These are phyloP conservation scores for Mortierella sp. DNA, from an alignment of 371 early-diverging fungal genomes.

Conservation along the genomic window DNA sequence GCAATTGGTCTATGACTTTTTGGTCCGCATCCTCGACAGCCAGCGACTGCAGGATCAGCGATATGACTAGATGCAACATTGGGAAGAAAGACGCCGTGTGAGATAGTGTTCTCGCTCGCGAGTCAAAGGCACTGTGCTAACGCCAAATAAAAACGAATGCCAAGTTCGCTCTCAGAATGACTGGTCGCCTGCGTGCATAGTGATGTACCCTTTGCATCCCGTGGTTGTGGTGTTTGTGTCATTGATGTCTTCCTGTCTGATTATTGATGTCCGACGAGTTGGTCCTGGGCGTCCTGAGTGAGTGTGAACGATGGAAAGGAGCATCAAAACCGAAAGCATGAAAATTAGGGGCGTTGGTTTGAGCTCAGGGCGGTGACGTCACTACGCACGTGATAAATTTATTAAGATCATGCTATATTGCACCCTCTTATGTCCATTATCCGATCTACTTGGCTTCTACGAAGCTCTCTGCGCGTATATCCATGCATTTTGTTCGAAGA, in stretches of 20 bases:
- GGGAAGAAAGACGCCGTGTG: background rate
- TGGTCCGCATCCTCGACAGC: slow-evolving; percentile 98
- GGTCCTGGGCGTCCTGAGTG: background rate
- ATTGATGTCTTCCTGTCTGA: slow-evolving; percentile 1
- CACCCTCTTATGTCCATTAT: too few relatives aligned
- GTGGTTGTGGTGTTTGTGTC: slow-evolving; percentile 48
- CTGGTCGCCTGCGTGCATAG: background rate
- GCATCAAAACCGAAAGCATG: too few relatives aligned
- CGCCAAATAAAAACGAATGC: too few relatives aligned
- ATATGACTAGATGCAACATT: slow-evolving; percentile 71
- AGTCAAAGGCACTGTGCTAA: too few relatives aligned
- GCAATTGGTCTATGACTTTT: slow-evolving; percentile 94
- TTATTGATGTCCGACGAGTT: background rate
- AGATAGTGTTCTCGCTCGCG: background rate
- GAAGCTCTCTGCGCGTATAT: too few relatives aligned
- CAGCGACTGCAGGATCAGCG: slow-evolving; percentile 90
- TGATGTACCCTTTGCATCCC: slow-evolving; percentile 52
- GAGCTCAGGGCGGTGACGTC: background rate
- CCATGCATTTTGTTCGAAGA: too few relatives aligned
- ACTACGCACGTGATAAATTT: too few relatives aligned
- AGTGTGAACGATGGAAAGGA: background rate
- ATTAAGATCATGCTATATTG: too few relatives aligned
- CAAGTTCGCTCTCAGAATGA: background rate
- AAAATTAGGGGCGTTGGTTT: background rate
- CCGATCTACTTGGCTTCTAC: too few relatives aligned